Evolutionary conservation across 208 protist species (phyloP), one percentile per base, ranked within the genome.

Genomic region (Trypanosoma rangeli): DNA sequence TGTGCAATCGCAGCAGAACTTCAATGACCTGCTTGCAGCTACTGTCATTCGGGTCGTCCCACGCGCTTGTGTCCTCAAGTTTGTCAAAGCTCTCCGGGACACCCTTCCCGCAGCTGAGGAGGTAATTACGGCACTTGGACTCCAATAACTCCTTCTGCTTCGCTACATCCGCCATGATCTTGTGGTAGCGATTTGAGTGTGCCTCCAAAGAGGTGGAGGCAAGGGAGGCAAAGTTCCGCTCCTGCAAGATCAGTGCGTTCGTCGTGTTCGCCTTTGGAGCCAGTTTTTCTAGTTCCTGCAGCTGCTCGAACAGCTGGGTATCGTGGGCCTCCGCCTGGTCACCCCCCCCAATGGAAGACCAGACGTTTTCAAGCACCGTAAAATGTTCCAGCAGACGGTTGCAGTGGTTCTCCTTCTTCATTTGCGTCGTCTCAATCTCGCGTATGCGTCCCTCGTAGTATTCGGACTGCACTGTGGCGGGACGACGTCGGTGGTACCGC

Each of bases 381-480:
- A 88, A 74, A 7, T 84, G 85, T 26, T 90, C 87, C 28, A 63
- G 74, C 22, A 94, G 73, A 29, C 86, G 79, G 1, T 69, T 70
- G 39, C 74, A 80, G 78, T 84, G 68, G 53, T 88, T 91, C 62
- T 89, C 86, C 10, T 78, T 78, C 9, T 72, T 49, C 50, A 78
- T 78, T 26, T 62, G 76, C 22, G 67, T 54, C 59, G 86, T 79
- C 49, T 84, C 84, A 56, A 96, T 75, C 75, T 93, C 83, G 20
- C 92, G 88, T 62, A 94, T 67, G 2, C 92, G 88, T 22, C 78
- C 76, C 61, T 96, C 88, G 65, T 92, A 93, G 20, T 83, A 50
- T 53, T 92, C 82, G 15, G 86, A 85, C 73, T 96, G 92, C 31
- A 94, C 74, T 35, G 84, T 75, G 15, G 92, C 87, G 3, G 89